Evolutionary conservation across 139 green algal species (phyloP).

Genomic region (Chlamydomonas sp.): DNA sequence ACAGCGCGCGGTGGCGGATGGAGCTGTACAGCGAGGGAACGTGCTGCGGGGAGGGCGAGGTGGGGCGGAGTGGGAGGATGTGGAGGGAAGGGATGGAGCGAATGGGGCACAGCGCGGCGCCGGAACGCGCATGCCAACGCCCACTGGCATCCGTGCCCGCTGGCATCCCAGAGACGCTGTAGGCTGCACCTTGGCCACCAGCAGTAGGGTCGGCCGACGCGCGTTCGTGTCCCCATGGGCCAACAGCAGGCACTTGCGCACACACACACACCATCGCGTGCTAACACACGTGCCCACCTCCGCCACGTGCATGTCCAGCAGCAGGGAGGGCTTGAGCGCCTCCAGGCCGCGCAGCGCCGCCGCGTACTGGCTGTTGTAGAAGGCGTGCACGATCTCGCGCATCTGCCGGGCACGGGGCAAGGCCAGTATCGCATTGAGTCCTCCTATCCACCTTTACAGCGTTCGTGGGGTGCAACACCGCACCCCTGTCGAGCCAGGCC

Average conservation of each 20-base stretch:
- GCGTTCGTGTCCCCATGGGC: too few relatives aligned
- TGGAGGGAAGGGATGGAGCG: background rate
- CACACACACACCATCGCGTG: background rate
- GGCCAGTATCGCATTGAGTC: too few relatives aligned
- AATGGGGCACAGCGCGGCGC: background rate
- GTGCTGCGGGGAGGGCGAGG: conserved; percentile 51
- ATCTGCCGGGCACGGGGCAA: conserved; percentile 62
- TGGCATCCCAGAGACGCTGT: too few relatives aligned
- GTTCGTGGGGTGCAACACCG: background rate
- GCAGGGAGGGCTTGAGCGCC: conserved; percentile 64
- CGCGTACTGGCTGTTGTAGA: conserved; percentile 84
- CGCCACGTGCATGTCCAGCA: conserved; percentile 83
- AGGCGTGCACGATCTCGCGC: conserved; percentile 87
- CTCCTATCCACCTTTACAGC: too few relatives aligned
- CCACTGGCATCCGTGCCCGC: too few relatives aligned
- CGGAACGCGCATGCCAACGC: background rate
- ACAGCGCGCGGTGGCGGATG: conserved; percentile 83
- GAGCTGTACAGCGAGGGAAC: conserved; percentile 69
- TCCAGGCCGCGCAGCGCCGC: conserved; percentile 77
- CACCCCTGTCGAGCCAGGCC: too few relatives aligned
- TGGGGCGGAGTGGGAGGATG: background rate
- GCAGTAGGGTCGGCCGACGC: too few relatives aligned
- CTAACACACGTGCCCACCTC: background rate
- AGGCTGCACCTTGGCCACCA: too few relatives aligned
- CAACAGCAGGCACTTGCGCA: too few relatives aligned